Base-by-base conservation (phyloP, 176 grass and related monocot species). In the Zea luxurians region DNA sequence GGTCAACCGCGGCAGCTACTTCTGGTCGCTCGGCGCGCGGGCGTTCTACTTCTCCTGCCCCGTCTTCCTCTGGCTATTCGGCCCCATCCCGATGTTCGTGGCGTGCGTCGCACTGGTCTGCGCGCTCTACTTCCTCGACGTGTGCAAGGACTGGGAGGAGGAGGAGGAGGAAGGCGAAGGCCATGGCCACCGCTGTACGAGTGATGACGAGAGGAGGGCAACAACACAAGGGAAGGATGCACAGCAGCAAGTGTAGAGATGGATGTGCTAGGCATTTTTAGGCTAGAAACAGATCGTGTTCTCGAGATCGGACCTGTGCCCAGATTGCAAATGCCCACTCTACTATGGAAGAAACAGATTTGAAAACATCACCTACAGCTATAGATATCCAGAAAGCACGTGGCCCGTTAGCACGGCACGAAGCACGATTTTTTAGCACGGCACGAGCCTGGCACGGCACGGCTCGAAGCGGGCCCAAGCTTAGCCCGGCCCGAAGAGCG, bases 1-100 rank as follows among this genome's bases (percentile, higher is more conserved):
- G 49, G 35, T 93, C 70, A 90, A 93, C 79, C 78, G 70, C 3
- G 91, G 85, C 3, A 58, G 79, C 88, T 90, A 90, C 78, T 93
- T 90, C 85, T 93, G 88, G 91, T 93, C 91, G 16, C 79, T 93
- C 3, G 91, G 91, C 8, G 49, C 76, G 5, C 40, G 79, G 3
- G 87, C 85, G 0, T 90, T 83, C 82, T 88, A 93, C 90, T 85
- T 96, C 79, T 92, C 93, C 0, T 85, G 88, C 79, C 89, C 93
- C 0, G 11, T 96, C 9, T 87, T 92, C 82, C 58, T 96, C 47
- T 88, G 93, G 93, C 55, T 89, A 27, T 92, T 89, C 27, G 84
- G 93, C 0, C 88, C 89, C 16, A 55, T 91, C 9, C 87, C 86
- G 12, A 89, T 95, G 89, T 47, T 76, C 38, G 60, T 27, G 0